Conservation (phyloP, 2,329 filamentous ascomycete species). For the Aspergillus proliferans region DNA sequence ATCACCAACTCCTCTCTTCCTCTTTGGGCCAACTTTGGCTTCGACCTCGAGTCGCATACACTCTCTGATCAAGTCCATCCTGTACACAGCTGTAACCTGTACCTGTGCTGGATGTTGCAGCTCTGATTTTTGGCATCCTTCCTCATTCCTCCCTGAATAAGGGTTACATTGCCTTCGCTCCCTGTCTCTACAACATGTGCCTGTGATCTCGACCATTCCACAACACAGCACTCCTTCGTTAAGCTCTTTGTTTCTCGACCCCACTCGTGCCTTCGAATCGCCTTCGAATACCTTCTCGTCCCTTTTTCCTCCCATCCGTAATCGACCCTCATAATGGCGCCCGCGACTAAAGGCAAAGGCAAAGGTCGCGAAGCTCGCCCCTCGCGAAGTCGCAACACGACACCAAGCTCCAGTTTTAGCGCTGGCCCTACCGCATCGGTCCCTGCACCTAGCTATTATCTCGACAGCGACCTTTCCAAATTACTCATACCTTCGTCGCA, state of each 20-base stretch:
- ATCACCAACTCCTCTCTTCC: background rate
- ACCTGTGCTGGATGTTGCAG: background rate
- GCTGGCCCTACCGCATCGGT: slow-evolving; percentile 35
- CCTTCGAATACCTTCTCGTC: background rate
- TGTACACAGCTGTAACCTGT: background rate
- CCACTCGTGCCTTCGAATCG: background rate
- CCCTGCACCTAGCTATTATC: slow-evolving; percentile 43
- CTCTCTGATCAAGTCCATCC: background rate
- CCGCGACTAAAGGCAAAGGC: slow-evolving; percentile 45
- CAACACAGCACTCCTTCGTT: background rate
- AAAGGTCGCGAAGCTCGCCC: slow-evolving; percentile 49
- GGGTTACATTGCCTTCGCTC: background rate
- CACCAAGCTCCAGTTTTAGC: slow-evolving; percentile 51
- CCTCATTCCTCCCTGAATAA: background rate
- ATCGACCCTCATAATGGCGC: slow-evolving; percentile 30
- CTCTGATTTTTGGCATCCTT: background rate
- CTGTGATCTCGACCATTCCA: background rate
- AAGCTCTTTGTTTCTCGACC: too few relatives aligned
- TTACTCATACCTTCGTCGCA: slow-evolving; percentile 45
- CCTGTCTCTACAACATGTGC: background rate
- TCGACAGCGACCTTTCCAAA: slow-evolving; percentile 47
- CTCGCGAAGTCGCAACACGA: slow-evolving; percentile 58
- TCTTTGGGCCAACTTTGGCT: background rate
- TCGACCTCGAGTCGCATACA: background rate
- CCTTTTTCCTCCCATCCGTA: background rate